These are phyloP conservation scores for Ilex asprella DNA, from an alignment of 257 asterid species.

Conservation along the genomic window DNA sequence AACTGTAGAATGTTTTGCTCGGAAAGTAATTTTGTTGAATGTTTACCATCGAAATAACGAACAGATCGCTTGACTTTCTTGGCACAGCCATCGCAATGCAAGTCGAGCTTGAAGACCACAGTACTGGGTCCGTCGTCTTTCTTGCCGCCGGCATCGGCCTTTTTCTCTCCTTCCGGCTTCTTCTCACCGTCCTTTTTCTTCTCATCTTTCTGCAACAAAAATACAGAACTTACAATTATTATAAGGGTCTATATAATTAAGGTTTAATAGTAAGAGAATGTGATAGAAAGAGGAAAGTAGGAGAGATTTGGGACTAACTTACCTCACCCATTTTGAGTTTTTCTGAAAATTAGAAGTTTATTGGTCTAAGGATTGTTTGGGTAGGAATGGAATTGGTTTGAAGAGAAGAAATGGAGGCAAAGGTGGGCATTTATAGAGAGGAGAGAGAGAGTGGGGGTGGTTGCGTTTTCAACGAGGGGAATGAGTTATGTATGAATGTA, in stretches of 20 bases:
- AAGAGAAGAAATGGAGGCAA: neutral
- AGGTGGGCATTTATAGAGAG: neutral
- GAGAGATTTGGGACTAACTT: neutral
- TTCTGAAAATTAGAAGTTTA: neutral
- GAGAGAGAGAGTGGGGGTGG: neutral
- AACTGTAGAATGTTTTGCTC: too few relatives aligned
- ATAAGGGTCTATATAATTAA: neutral
- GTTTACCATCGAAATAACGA: constrained; percentile 20
- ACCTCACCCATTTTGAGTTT: neutral
- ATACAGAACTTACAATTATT: neutral
- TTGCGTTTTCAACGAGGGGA: neutral
- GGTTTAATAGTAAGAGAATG: neutral
- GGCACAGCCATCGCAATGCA: constrained; percentile 34
- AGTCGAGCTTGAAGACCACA: constrained; percentile 22
- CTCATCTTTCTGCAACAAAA: constrained; percentile 10
- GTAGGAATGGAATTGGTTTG: neutral
- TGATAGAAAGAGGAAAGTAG: neutral
- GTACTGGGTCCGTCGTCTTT: constrained; percentile 2
- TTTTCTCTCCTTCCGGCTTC: too few relatives aligned
- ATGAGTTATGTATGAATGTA: too few relatives aligned
- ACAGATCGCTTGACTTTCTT: constrained; percentile 23
- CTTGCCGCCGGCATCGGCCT: constrained; percentile 5
- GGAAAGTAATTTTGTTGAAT: too few relatives aligned
- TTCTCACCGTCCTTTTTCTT: neutral
- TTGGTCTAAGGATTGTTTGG: neutral